Evolutionary conservation across 331 rosid genomes (phyloP).

Genomic region (Malus hybrid): DNA sequence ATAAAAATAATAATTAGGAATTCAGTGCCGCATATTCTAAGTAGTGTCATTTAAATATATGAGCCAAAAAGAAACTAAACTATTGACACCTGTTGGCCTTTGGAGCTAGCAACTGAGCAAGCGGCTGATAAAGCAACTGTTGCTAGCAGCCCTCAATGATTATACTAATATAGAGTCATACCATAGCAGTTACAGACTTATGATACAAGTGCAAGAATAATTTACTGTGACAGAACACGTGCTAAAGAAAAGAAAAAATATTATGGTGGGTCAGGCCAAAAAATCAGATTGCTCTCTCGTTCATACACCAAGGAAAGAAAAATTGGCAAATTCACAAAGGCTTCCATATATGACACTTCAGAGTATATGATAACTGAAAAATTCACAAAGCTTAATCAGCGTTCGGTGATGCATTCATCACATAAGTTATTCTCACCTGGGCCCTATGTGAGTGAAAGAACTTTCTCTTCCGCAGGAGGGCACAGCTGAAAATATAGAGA

Average conservation of each 20-base stretch:
- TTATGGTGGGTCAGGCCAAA: background rate
- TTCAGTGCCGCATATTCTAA: background rate
- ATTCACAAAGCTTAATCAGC: background rate
- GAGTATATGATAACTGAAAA: background rate
- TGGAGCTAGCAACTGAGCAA: background rate
- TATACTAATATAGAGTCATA: background rate
- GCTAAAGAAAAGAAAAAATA: background rate
- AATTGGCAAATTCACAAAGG: conserved; percentile 1
- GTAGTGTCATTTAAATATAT: background rate
- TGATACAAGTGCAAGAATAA: background rate
- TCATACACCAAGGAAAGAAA: background rate
- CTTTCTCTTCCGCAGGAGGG: conserved; percentile 42
- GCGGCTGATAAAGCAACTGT: background rate
- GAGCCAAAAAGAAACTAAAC: background rate
- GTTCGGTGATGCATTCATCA: background rate
- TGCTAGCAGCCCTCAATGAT: background rate
- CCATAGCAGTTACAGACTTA: background rate
- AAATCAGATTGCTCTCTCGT: background rate
- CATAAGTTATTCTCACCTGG: conserved; percentile 46
- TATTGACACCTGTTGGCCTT: background rate
- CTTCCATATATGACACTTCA: background rate
- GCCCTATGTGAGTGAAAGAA: conserved; percentile 76
- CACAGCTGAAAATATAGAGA: conserved; percentile 41
- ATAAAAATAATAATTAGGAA: conserved; percentile 19
- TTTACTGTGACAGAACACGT: background rate